Evolutionary conservation across 768 basidiomycete species (phyloP).

Genomic region (Rubroboletus satanas): DNA sequence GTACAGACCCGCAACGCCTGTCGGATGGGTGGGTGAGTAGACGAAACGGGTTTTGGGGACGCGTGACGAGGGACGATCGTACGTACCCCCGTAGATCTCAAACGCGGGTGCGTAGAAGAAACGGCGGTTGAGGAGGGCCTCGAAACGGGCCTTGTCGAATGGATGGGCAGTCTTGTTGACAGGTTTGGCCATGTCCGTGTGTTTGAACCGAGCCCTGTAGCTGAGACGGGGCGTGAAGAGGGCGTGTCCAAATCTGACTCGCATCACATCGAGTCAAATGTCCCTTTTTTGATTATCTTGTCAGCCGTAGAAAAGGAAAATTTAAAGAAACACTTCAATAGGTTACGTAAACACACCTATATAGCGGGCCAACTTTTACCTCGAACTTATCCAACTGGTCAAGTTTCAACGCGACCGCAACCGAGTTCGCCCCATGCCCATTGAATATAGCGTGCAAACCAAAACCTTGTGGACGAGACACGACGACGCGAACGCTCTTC

Average conservation of each 20-base stretch:
- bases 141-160: conserved; percentile 84
- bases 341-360: no score
- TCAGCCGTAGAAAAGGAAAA: neutral
- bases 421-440: no score
- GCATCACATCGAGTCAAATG: conserved; percentile 16
- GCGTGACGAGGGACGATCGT: conserved; percentile 17
- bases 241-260: conserved; percentile 24
- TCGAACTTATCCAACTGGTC: no score
- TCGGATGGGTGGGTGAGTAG: no score
- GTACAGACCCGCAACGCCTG: conserved; percentile 92
- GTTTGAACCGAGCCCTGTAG: conserved; percentile 9
- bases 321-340: no score
- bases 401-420: no score
- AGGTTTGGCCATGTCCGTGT: conserved; percentile 27
- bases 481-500: no score
- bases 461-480: no score
- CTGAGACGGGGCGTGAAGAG: neutral
- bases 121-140: conserved; percentile 79
- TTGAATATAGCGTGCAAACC: no score
- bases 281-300: neutral
- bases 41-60: no score
- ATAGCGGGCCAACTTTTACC: no score
- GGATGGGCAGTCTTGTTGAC: conserved; percentile 80
- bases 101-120: conserved; percentile 99
- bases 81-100: conserved; percentile 97